Conservation (phyloP, 2,329 filamentous ascomycete genomes). For the Trichoderma sp. region DNA sequence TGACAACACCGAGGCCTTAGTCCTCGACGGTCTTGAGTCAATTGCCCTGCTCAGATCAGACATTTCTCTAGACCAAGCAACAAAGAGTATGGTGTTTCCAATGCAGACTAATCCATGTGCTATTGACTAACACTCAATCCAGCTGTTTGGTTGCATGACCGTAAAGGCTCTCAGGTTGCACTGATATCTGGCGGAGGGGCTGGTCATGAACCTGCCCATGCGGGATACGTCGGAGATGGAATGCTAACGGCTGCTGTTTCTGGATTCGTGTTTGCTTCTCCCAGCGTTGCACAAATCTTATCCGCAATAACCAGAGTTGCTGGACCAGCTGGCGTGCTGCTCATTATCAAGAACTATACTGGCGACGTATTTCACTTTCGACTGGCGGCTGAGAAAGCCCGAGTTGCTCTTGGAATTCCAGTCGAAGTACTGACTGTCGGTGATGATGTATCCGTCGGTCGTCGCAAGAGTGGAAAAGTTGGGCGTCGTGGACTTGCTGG, state of each 20-base stretch:
- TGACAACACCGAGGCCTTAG: neutral
- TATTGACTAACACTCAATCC: neutral
- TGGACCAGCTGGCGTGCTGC: neutral
- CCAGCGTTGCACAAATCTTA: neutral
- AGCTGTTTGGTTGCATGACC: neutral
- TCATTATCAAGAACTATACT: neutral
- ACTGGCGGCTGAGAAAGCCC: neutral
- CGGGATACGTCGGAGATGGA: neutral
- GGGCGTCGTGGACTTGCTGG: neutral
- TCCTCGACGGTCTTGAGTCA: neutral
- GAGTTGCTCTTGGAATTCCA: neutral
- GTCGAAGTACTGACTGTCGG: neutral
- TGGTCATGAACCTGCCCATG: neutral
- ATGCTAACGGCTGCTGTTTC: neutral
- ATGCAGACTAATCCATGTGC: neutral
- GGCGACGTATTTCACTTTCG: neutral
- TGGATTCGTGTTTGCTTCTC: neutral
- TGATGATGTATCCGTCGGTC: neutral
- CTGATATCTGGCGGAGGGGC: neutral
- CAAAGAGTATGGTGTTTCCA: neutral
- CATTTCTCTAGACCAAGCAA: neutral
- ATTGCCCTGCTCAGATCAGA: neutral
- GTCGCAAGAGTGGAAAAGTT: constrained; percentile 2
- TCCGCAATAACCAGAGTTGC: neutral
- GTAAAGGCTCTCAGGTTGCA: neutral